Evolutionary conservation across 768 basidiomycete genomes (phyloP).

Genomic region (Russula ochroleuca): DNA sequence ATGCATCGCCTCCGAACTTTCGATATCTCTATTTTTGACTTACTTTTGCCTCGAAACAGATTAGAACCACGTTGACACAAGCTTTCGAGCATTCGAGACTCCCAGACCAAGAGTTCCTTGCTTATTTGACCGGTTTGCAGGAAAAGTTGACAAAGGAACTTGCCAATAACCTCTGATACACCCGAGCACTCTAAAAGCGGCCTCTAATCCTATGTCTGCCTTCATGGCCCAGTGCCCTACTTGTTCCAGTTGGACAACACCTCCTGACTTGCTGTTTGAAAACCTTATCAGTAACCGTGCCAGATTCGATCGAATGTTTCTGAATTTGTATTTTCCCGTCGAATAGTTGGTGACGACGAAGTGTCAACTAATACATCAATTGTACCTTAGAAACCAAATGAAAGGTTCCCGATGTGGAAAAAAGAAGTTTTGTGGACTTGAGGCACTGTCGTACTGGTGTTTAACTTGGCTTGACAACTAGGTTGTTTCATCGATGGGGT

Average conservation of each 20-base stretch:
- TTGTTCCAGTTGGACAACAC: background rate
- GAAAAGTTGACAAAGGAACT: conserved; percentile 62
- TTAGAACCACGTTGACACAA: conserved; percentile 71
- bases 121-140: conserved; percentile 66
- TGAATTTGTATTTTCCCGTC: background rate
- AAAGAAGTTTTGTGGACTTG: background rate
- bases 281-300: background rate
- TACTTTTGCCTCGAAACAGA: conserved; percentile 42
- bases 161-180: conserved; percentile 33
- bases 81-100: conserved; percentile 68
- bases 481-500: background rate
- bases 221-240: background rate
- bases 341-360: background rate
- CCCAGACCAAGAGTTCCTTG: conserved; percentile 62
- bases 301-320: background rate
- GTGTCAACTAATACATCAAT: background rate
- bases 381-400: background rate
- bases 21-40: background rate
- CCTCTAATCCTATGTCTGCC: background rate
- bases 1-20: background rate
- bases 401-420: background rate
- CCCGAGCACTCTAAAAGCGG: background rate
- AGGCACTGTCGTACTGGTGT: background rate
- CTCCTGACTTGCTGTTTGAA: background rate
- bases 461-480: background rate